Conservation (phyloP, 768 basidiomycete species). For the Fomitopsis pulvina region DNA sequence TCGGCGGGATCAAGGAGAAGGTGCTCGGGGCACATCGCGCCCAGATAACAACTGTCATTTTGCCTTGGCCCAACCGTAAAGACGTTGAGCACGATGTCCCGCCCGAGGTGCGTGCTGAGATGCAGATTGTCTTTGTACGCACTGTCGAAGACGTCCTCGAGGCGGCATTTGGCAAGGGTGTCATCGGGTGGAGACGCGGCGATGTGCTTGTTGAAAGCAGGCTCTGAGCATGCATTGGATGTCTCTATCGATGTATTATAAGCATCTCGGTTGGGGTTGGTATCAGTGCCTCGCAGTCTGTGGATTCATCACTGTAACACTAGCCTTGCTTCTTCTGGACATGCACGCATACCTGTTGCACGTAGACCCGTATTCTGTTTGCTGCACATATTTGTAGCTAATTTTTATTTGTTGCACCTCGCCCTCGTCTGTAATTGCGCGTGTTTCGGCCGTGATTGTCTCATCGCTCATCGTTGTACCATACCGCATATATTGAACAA, state of each 20-base stretch:
- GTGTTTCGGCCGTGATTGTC: no score
- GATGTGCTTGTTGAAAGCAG: constrained; percentile 47
- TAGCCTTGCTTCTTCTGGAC: no score
- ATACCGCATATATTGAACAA: no score
- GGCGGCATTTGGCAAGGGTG: constrained; percentile 72
- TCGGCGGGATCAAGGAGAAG: constrained; percentile 91
- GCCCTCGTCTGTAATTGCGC: no score
- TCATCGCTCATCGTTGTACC: no score
- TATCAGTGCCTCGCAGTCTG: background rate
- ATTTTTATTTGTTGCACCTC: no score
- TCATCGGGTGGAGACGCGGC: constrained; percentile 56
- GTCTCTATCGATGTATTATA: background rate
- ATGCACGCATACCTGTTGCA: no score
- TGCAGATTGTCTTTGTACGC: constrained; percentile 78
- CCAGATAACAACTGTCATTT: constrained; percentile 73
- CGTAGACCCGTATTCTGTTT: no score
- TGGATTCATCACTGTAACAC: no score
- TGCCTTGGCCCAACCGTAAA: constrained; percentile 80
- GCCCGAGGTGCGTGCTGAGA: constrained; percentile 59
- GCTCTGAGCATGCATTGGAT: constrained; percentile 28
- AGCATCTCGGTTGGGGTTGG: background rate
- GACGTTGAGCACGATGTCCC: constrained; percentile 86
- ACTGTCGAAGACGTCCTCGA: constrained; percentile 77
- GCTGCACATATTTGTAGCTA: no score
- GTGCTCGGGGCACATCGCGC: constrained; percentile 88